Evolutionary conservation across 1,139 yeast species (phyloP), one percentile per base, ranked within the genome.

Genomic region (Debaryomyces subglobosus): DNA sequence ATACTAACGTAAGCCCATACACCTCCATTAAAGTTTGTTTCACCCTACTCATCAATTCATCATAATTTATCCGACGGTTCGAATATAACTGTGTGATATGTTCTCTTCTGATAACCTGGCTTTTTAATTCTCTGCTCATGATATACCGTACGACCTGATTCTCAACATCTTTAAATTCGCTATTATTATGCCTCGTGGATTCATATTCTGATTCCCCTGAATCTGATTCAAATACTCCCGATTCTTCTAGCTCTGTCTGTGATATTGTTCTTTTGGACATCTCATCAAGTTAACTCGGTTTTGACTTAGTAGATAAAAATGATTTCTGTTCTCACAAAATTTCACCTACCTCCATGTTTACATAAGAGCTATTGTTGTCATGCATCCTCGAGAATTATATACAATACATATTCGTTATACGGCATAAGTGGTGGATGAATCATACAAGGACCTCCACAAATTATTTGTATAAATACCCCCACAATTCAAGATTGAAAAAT

Each of bases 1-100:
- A 61, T 33, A 56, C 62, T 36, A 74, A 53, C 21, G 62, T 54
- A 44, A 74, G 48, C 1, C 78, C 79, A 52, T 70, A 74, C 2
- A 63, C 56, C 6, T 57, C 52, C 30, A 59, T 55, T 34, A 75
- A 33, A 34, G 48, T 49, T 16, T 45, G 40, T 15, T 40, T 50
- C 25, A 47, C 48, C 12, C 48, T 43, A 16, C 41, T 45, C 29
- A 50, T 21, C 34, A 49, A 39, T 8, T 36, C 32, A 18, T 50
- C 52, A 45, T 39, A 60, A 21, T 56, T 53, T 10, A 52, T 38
- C 43, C 60, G 50, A 32, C 55, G 54, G 32, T 53, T 50, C 20
- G 48, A 43, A 16, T 60, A 43, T 18, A 53, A 59, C 39, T 59
- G 65, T 3, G 53, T 50, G 24, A 67, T 55, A 45, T 62, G 63